Conservation (phyloP, 306 rosid species). For the Trifolium pratense region DNA sequence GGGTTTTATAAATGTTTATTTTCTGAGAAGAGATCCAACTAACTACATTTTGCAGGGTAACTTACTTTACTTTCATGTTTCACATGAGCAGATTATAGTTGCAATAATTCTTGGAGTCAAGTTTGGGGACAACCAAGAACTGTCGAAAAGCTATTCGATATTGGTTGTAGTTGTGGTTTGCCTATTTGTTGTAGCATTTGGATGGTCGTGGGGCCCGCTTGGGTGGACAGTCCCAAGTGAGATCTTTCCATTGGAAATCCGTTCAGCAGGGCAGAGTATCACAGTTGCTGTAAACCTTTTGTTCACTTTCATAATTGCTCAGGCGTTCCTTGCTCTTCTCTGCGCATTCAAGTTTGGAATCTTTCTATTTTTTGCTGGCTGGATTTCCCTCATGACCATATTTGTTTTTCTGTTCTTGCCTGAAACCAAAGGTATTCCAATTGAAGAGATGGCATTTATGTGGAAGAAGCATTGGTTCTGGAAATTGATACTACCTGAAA, state of each 20-base stretch:
- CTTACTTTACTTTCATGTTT: too few species aligned
- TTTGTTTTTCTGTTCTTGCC: slow-evolving; percentile 49
- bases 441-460: slow-evolving; percentile 52
- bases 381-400: slow-evolving; percentile 52
- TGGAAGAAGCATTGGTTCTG: slow-evolving; percentile 60
- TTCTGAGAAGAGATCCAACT: too few species aligned
- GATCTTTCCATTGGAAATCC: slow-evolving; percentile 54
- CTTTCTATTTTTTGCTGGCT: slow-evolving; percentile 50
- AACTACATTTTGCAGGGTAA: too few species aligned
- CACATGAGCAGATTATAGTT: slow-evolving; percentile 64
- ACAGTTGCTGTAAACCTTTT: slow-evolving; percentile 56
- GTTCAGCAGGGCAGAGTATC: slow-evolving; percentile 59
- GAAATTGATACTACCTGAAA: slow-evolving; percentile 51
- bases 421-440: slow-evolving; percentile 57
- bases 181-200: slow-evolving; percentile 78
- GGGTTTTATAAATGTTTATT: too few species aligned
- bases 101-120: slow-evolving; percentile 70
- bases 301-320: slow-evolving; percentile 53
- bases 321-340: slow-evolving; percentile 51
- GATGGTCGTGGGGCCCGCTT: slow-evolving; percentile 62
- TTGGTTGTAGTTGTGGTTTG: slow-evolving; percentile 75
- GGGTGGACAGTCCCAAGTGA: slow-evolving; percentile 59
- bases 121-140: slow-evolving; percentile 60
- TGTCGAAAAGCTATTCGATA: slow-evolving; percentile 62
- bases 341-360: slow-evolving; percentile 51